These are phyloP conservation scores for Filobasidium floriforme DNA, from an alignment of 768 basidiomycete genomes.

Conservation along the genomic window DNA sequence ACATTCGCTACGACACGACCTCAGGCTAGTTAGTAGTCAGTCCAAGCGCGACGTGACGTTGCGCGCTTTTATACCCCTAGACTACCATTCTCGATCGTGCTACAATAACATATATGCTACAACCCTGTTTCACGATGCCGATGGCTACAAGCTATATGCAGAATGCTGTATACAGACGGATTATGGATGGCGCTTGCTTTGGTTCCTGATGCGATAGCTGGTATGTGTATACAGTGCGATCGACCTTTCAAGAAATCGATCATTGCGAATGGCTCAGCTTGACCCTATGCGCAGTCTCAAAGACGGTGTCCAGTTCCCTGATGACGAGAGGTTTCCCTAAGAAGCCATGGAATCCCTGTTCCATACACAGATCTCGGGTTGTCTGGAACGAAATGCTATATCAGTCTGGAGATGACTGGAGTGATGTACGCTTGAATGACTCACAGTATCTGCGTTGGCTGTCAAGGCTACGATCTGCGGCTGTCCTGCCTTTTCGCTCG, in stretches of 20 bases:
- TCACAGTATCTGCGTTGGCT: conserved; percentile 33
- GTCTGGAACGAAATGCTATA: neutral
- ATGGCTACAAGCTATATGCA: too few relatives aligned
- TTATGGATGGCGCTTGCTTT: too few relatives aligned
- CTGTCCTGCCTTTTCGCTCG: conserved; percentile 23
- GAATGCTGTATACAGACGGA: too few relatives aligned
- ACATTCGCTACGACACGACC: too few relatives aligned
- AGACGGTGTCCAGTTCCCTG: conserved; percentile 5
- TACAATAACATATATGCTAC: too few relatives aligned
- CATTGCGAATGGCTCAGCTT: neutral
- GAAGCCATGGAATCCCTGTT: conserved; percentile 19
- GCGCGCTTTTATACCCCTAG: too few relatives aligned
- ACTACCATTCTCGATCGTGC: too few relatives aligned
- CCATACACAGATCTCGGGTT: conserved; percentile 15
- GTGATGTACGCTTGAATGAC: neutral
- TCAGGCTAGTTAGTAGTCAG: too few relatives aligned
- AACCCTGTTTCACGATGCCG: too few relatives aligned
- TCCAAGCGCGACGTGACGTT: too few relatives aligned
- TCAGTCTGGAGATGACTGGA: too few relatives aligned
- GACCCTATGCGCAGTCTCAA: neutral
- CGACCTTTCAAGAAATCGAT: neutral
- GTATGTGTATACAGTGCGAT: neutral
- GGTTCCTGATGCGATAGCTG: too few relatives aligned
- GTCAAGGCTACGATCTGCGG: conserved; percentile 33
- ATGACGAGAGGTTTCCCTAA: conserved; percentile 19